Base-by-base conservation (phyloP, 805 yeast genomes). In the Yamadazyma nakazawae region DNA sequence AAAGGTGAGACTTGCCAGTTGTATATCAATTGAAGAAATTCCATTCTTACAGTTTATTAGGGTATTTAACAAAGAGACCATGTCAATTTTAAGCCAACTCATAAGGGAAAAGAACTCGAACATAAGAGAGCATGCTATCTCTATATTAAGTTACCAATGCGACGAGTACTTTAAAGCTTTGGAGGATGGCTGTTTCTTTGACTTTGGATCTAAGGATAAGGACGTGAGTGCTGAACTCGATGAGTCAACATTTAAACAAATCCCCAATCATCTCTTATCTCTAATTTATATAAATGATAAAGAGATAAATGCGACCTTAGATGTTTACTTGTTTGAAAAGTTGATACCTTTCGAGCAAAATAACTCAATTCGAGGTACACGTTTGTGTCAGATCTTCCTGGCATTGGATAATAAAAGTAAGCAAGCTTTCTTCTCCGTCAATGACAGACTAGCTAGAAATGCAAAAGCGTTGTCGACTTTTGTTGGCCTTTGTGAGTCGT, bases 281-380 rank as follows among this genome's bases (percentile, higher is more conserved):
- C 71, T 88, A 37, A 74, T 85, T 42, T 90, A 86, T 57, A 84
- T 90, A 52, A 88, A 88, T 59, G 90, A 86, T 54, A 74, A 67
- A 43, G 69, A 72, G 9, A 82, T 88, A 42, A 88, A 84, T 47
- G 75, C 82, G 11, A 67, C 76, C 11, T 85, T 88, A 12, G 96
- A 89, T 59, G 50, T 65, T 3, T 65, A 75, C 0, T 53, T 90
- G 2, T 75, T 82, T 54, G 89, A 84, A 48, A 71, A 75, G 43
- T 56, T 89, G 1, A 59, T 86, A 10, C 87, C 95, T 0, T 65
- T 79, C 24, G 80, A 79, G 16, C 53, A 63, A 2, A 73, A 76
- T 49, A 61, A 74, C 5, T 52, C 58, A 1, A 64, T 56, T 30
- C 69, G 96, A 46, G 82, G 82, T 0, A 59, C 65, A 7, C 68